Percentiles rank a stretch among this genome's conserved stretches.
phyloP scores from a whole-genome alignment of 768 basidiomycete species.

The Infundibulicybe gibba region DNA sequence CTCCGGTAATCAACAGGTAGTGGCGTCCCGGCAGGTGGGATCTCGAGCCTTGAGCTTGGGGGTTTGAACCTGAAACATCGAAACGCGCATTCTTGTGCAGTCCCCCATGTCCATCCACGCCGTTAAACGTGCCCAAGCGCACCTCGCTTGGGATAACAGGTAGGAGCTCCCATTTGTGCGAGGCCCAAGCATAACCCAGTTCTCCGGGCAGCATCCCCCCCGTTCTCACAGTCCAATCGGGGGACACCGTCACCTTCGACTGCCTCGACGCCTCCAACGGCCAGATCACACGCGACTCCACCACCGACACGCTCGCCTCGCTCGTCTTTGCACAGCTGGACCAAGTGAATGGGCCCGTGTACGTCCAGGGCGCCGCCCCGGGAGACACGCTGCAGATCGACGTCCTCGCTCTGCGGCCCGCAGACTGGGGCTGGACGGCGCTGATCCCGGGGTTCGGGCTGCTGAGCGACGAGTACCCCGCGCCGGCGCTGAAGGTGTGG shows the following conservation, averaged over 20 bases:
- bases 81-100: too few relatives aligned
- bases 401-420: conserved; percentile 46
- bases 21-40: too few relatives aligned
- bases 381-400: conserved; percentile 63
- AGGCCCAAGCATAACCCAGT: conserved; percentile 8
- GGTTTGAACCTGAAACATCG: too few relatives aligned
- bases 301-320: conserved; percentile 26
- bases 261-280: conserved; percentile 65
- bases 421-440: conserved; percentile 63
- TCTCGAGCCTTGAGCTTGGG: too few relatives aligned
- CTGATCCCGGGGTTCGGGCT: conserved; percentile 58
- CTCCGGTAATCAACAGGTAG: too few relatives aligned
- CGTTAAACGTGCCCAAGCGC: conserved; percentile 46
- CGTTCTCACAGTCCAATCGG: conserved; percentile 44
- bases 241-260: conserved; percentile 52
- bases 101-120: conserved; percentile 44
- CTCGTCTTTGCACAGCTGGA: conserved; percentile 46
- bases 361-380: conserved; percentile 44
- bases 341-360: conserved; percentile 60
- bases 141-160: conserved; percentile 64
- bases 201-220: conserved; percentile 42
- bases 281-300: conserved; percentile 45
- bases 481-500: conserved; percentile 54
- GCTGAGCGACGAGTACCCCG: conserved; percentile 50
- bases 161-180: conserved; percentile 12